Evolutionary conservation across 1,284 basidiomycete species (phyloP), one percentile per base, ranked within the genome.

Genomic region (Sphagnurus paluster): DNA sequence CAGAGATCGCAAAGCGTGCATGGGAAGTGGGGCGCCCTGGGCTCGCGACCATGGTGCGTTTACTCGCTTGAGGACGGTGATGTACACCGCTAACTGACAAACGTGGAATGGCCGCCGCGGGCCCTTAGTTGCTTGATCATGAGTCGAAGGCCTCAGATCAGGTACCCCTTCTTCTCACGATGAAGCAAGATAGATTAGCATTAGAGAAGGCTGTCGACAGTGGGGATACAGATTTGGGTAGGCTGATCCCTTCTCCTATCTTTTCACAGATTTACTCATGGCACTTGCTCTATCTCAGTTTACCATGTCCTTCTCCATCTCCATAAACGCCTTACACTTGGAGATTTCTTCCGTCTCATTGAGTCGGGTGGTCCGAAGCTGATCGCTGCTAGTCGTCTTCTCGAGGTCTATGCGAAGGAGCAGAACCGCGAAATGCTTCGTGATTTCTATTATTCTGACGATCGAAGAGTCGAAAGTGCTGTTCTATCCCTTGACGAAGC

Each of bases 401-500:
- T 96, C 26, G 87, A 94, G 61, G 89, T 93, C 0, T 97, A 95
- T 63, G 93, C 92, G 1, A 75, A 87, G 29, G 89, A 94, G 61
- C 89, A 92, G 59, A 93, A 98, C 62, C 74, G 87, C 37, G 93
- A 94, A 53, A 87, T 99, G 79, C 72, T 98, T 10, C 78, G 91
- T 13, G 94, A 99, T 64, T 98, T 97, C 66, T 99, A 96, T 68
- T 99, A 96, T 63, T 96, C 96, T 41, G 97, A 99, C 61, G 97
- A 99, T 67, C 78, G 96, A 50, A 77, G 96, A 35, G 87, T 92
- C 5, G 95, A 98, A 59, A 94, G 86, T 61, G 97, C 93, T 0
- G 79, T 90, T 13, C 70, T 98, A 5, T 87, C 82, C 30, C 69
- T 99, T 33, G 88, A 91, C 33, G 94, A 97, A 62, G 90, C 93